Evolutionary conservation across 129 eudicot genomes (phyloP).

Genomic region (Flaveria brownii): DNA sequence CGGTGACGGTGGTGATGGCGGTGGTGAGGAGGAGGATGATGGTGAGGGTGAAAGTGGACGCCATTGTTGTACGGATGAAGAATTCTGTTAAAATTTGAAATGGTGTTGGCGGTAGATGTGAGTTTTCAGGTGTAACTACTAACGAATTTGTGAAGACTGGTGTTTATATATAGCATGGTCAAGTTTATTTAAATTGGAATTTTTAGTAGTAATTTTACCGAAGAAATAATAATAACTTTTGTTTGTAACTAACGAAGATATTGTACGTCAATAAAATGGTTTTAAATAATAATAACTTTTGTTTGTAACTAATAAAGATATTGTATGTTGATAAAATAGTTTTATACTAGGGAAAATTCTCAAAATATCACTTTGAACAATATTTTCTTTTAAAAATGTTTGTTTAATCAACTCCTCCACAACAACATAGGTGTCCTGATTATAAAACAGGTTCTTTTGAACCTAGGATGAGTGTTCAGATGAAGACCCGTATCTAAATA

Average conservation of each 20-base stretch:
- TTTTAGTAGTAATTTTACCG: neutral
- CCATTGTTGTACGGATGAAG: conserved; percentile 29
- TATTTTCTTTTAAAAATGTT: too few species aligned
- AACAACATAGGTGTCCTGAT: too few species aligned
- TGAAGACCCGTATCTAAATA: too few species aligned
- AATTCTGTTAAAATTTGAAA: neutral
- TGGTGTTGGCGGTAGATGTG: conserved; percentile 28
- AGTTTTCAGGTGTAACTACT: conserved; percentile 21
- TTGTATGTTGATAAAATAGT: neutral
- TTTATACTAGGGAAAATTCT: too few species aligned
- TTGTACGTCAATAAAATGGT: neutral
- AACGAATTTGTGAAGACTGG: neutral
- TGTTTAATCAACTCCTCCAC: too few species aligned
- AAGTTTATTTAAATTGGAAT: neutral
- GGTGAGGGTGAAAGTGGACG: conserved; percentile 20
- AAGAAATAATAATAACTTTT: too few species aligned
- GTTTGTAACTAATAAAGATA: neutral
- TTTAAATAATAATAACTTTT: too few species aligned
- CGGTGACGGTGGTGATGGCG: conserved; percentile 29
- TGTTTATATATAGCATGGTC: neutral
- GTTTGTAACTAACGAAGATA: neutral
- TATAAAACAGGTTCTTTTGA: too few species aligned
- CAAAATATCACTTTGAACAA: too few species aligned
- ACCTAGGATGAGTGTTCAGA: too few species aligned
- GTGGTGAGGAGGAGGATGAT: conserved; percentile 30